Conservation (phyloP, 768 basidiomycete species). For the Boletus eberwhitei region DNA sequence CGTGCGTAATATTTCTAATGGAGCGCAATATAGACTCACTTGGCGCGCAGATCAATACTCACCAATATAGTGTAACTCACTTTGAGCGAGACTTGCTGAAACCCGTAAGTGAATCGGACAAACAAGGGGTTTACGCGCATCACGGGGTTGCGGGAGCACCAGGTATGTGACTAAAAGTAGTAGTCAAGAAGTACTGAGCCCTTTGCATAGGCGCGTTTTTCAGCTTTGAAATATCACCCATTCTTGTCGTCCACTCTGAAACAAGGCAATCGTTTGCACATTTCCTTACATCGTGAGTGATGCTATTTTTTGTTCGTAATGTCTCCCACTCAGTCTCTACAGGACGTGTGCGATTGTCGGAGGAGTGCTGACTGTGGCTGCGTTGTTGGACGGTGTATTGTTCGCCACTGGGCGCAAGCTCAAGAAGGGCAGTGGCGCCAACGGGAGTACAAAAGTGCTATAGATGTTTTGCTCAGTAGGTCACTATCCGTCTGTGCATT, state of each 20-base stretch:
- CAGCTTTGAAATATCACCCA: slow-evolving; percentile 97
- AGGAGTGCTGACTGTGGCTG: slow-evolving; percentile 93
- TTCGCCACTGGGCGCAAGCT: slow-evolving; percentile 78
- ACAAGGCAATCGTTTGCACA: slow-evolving; percentile 94
- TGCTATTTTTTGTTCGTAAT: neutral
- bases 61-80: slow-evolving; percentile 94
- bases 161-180: slow-evolving; percentile 29
- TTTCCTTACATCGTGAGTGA: slow-evolving; percentile 90
- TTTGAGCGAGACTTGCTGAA: slow-evolving; percentile 89
- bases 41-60: slow-evolving; percentile 64
- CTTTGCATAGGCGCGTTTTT: slow-evolving; percentile 66
- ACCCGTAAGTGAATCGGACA: slow-evolving; percentile 55
- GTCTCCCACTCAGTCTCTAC: slow-evolving; percentile 1
- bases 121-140: slow-evolving; percentile 64
- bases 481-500: slow-evolving; percentile 6
- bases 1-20: slow-evolving; percentile 38
- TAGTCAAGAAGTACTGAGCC: neutral
- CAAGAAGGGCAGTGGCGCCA: slow-evolving; percentile 49
- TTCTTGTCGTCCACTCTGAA: slow-evolving; percentile 89
- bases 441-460: slow-evolving; percentile 33
- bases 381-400: slow-evolving; percentile 79
- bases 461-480: slow-evolving; percentile 19
- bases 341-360: slow-evolving; percentile 98
- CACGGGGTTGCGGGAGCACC: slow-evolving; percentile 77
- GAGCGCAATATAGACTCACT: slow-evolving; percentile 3